phyloP scores from a whole-genome alignment of 1,139 yeast species.

The Nematodospora anomalae region DNA sequence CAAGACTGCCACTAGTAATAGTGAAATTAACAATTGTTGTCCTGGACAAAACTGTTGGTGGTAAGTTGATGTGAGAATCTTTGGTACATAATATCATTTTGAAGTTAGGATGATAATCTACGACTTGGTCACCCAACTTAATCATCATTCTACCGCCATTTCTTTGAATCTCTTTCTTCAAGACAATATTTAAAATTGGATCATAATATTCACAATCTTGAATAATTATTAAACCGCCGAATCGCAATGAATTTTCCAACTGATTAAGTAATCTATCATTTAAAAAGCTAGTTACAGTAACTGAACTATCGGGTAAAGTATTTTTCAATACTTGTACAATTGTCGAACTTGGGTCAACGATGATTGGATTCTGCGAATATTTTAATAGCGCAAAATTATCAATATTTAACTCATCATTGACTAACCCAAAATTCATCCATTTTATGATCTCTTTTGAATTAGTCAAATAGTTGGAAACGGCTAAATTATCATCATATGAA shows the following conservation, averaged over 20 bases:
- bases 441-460: slow-evolving; percentile 38
- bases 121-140: slow-evolving; percentile 57
- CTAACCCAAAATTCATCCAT: slow-evolving; percentile 58
- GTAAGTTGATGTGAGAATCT: slow-evolving; percentile 50
- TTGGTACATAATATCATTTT: slow-evolving; percentile 59
- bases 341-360: slow-evolving; percentile 72
- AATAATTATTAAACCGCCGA: slow-evolving; percentile 74
- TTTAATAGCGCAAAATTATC: slow-evolving; percentile 65
- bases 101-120: slow-evolving; percentile 71
- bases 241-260: slow-evolving; percentile 76
- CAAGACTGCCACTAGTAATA: slow-evolving; percentile 64
- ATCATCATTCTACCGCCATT: slow-evolving; percentile 74
- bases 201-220: slow-evolving; percentile 81
- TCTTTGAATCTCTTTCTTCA: slow-evolving; percentile 59
- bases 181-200: slow-evolving; percentile 64
- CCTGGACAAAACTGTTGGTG: slow-evolving; percentile 61
- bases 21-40: slow-evolving; percentile 70
- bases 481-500: slow-evolving; percentile 36
- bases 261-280: slow-evolving; percentile 69
- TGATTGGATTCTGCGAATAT: slow-evolving; percentile 44
- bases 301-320: slow-evolving; percentile 32
- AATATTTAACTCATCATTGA: slow-evolving; percentile 61
- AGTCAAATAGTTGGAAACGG: slow-evolving; percentile 35
- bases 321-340: slow-evolving; percentile 42
- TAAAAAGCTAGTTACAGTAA: slow-evolving; percentile 66